Evolutionary conservation across 345 rosid species (phyloP).

Genomic region (Ceriops zippeliana): DNA sequence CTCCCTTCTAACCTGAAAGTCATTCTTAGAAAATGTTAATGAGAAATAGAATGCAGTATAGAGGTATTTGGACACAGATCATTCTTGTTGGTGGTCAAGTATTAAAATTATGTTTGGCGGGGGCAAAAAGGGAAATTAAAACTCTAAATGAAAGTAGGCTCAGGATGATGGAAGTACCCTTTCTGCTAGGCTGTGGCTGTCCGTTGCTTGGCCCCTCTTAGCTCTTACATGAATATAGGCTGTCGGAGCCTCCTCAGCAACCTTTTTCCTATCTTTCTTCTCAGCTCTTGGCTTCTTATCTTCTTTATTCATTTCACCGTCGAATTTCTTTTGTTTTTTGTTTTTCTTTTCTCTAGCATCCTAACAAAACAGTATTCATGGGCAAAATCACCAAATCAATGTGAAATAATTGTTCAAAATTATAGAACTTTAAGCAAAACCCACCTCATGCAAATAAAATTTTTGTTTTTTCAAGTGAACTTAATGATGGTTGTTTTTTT

Average conservation of each 20-base stretch:
- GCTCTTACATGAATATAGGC: slow-evolving; percentile 84
- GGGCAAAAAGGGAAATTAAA: slow-evolving; percentile 10
- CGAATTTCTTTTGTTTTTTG: slow-evolving; percentile 48
- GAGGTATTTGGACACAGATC: too few relatives aligned
- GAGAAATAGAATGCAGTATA: too few relatives aligned
- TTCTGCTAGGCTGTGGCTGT: slow-evolving; percentile 75
- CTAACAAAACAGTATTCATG: slow-evolving; percentile 19
- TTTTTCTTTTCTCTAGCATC: slow-evolving; percentile 39
- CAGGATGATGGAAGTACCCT: slow-evolving; percentile 39
- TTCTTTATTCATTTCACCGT: slow-evolving; percentile 23
- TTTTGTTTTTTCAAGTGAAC: neutral
- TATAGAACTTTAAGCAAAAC: too few relatives aligned
- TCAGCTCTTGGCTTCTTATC: slow-evolving; percentile 25
- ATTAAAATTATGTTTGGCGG: neutral
- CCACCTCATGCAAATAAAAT: too few relatives aligned
- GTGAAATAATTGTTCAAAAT: too few relatives aligned
- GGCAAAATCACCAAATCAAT: too few relatives aligned
- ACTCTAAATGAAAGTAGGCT: neutral
- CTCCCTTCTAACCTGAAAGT: slow-evolving; percentile 62
- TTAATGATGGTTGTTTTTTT: neutral
- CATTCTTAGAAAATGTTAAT: slow-evolving; percentile 3
- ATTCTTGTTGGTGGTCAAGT: too few relatives aligned
- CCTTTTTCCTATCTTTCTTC: slow-evolving; percentile 19
- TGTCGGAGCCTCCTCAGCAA: slow-evolving; percentile 40
- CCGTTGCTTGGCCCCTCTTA: slow-evolving; percentile 79